Evolutionary conservation across 805 yeast species (phyloP).

Genomic region (Starmerella ratchasimensis): DNA sequence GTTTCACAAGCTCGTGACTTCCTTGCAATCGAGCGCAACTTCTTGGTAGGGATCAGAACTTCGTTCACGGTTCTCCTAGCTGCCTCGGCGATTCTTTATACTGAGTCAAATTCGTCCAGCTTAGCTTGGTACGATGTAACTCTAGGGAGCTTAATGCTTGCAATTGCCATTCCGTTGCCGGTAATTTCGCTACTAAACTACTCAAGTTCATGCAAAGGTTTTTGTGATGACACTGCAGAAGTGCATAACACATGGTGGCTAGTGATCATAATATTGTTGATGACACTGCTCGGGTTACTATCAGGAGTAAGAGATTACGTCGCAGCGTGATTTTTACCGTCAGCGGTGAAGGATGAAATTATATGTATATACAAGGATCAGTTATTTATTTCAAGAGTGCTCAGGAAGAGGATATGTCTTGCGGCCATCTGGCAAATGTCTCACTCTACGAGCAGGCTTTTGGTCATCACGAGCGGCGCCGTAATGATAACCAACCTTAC

Average conservation of each 20-base stretch:
- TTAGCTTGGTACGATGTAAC: constrained; percentile 11
- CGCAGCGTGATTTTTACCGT: background rate
- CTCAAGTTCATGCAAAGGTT: constrained; percentile 15
- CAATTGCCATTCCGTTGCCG: constrained; percentile 16
- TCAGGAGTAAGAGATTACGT: constrained; percentile 9
- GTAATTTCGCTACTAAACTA: constrained; percentile 20
- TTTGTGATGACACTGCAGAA: constrained; percentile 12
- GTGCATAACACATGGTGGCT: constrained; percentile 16
- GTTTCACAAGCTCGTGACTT: constrained; percentile 26
- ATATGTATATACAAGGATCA: background rate
- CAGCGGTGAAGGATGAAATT: background rate
- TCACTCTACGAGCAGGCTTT: constrained; percentile 53
- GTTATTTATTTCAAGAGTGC: constrained; percentile 10
- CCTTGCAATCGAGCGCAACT: constrained; percentile 24
- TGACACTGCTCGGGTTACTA: constrained; percentile 17
- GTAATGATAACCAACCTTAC: constrained; percentile 79
- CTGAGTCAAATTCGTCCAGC: background rate
- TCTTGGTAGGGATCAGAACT: constrained; percentile 17
- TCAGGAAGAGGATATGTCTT: constrained; percentile 20
- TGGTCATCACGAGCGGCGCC: constrained; percentile 84
- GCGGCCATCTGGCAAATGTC: constrained; percentile 21
- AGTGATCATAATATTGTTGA: constrained; percentile 6
- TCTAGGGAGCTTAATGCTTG: constrained; percentile 17
- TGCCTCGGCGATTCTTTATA: constrained; percentile 18
- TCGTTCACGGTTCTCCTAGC: constrained; percentile 21